phyloP scores from a whole-genome alignment of 2,329 filamentous ascomycete species.

The Alternaria gaisen region DNA sequence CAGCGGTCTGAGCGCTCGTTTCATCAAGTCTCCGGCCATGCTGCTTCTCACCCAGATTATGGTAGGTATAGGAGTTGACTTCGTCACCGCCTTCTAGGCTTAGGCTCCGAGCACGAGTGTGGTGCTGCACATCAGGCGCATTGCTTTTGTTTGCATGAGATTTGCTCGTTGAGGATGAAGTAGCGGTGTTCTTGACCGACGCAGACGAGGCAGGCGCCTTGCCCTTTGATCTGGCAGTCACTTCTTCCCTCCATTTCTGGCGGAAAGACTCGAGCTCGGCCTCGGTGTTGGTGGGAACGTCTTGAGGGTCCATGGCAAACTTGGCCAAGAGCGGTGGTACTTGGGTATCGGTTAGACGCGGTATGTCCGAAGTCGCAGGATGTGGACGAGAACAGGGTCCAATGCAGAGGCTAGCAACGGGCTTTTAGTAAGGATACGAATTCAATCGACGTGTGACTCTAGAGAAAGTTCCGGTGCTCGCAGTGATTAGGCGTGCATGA shows the following conservation, averaged over 20 bases:
- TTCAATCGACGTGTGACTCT: slow-evolving; percentile 21
- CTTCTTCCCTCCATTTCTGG: slow-evolving; percentile 84
- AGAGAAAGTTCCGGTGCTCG: slow-evolving; percentile 11
- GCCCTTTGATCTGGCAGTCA: slow-evolving; percentile 62
- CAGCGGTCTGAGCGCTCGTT: slow-evolving; percentile 46
- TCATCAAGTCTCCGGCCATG: slow-evolving; percentile 56
- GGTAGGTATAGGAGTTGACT: slow-evolving; percentile 53
- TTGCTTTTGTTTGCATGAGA: slow-evolving; percentile 33
- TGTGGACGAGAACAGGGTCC: slow-evolving; percentile 18
- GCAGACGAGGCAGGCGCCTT: slow-evolving; percentile 27
- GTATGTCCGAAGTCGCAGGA: slow-evolving; percentile 42
- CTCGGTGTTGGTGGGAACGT: slow-evolving; percentile 49
- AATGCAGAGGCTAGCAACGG: slow-evolving; percentile 15
- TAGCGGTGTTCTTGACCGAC: slow-evolving; percentile 23
- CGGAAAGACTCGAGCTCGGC: slow-evolving; percentile 87
- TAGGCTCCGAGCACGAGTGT: slow-evolving; percentile 36
- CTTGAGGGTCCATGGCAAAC: slow-evolving; percentile 27
- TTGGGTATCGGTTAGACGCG: slow-evolving; percentile 24
- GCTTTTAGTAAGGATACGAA: slow-evolving; percentile 34
- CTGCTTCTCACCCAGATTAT: slow-evolving; percentile 58
- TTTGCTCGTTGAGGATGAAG: slow-evolving; percentile 29
- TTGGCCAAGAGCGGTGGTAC: slow-evolving; percentile 29
- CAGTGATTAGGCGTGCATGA: slow-evolving; percentile 12
- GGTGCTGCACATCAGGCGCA: slow-evolving; percentile 32
- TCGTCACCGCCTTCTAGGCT: slow-evolving; percentile 52